Percentiles rank a stretch among this genome's conserved stretches.
phyloP scores from a whole-genome alignment of 495 filamentous ascomycete species.

The Aspergillus carlsbadensis region DNA sequence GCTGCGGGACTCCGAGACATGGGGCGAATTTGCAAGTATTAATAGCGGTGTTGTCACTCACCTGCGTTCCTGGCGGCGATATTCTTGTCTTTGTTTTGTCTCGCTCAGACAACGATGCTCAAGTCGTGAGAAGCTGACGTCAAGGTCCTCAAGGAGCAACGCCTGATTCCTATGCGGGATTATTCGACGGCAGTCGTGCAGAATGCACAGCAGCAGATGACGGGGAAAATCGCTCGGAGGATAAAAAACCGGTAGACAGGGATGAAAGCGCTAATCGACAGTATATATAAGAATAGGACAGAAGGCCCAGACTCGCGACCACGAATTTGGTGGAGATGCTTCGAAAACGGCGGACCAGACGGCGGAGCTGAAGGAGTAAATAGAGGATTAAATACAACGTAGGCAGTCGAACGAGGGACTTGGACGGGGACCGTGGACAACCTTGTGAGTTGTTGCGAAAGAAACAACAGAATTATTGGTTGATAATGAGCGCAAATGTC shows the following conservation, averaged over 20 bases:
- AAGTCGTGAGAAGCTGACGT: constrained; percentile 7
- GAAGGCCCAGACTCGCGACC: background rate
- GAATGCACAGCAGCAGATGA: constrained; percentile 9
- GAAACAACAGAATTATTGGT: no score
- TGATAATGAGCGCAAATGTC: background rate
- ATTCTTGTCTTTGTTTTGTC: constrained; percentile 4
- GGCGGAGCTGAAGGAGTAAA: background rate
- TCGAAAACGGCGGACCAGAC: background rate
- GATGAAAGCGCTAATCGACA: constrained; percentile 4
- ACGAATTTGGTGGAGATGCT: background rate
- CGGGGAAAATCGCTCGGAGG: constrained; percentile 19
- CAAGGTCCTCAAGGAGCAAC: background rate
- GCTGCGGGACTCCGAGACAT: background rate
- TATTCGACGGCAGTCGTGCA: constrained; percentile 11
- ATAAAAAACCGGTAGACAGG: constrained; percentile 9
- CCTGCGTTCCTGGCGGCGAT: background rate
- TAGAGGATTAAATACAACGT: constrained; percentile 10
- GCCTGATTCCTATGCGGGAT: constrained; percentile 18
- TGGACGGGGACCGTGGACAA: background rate
- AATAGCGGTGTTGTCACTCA: background rate
- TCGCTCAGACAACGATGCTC: no score
- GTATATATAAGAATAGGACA: constrained; percentile 3
- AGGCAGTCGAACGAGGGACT: background rate
- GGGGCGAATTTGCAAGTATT: no score
- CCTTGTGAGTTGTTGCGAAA: background rate